Percentiles rank a stretch among this genome's conserved stretches.
These are phyloP conservation scores for Saprolegnia parasitica DNA, from an alignment of 352 stramenopile species.

Conservation along the genomic window DNA sequence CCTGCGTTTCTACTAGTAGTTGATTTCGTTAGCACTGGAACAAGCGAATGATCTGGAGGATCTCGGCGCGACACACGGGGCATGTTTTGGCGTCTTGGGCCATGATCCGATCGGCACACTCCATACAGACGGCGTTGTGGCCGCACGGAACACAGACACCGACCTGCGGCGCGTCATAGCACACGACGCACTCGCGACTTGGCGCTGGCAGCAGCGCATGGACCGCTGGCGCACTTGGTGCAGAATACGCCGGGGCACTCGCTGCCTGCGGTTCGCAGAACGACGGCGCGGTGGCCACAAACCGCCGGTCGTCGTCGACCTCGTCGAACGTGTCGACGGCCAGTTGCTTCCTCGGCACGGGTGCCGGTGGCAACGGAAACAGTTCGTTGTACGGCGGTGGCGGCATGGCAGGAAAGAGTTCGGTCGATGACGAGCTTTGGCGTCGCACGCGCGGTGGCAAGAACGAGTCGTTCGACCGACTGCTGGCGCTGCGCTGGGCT, in stretches of 20 bases:
- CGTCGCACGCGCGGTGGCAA: background rate
- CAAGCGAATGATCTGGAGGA: slow-evolving; percentile 73
- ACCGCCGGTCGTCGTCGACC: background rate
- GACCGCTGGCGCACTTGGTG: background rate
- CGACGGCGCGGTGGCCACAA: background rate
- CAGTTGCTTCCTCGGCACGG: background rate
- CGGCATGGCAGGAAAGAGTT: background rate
- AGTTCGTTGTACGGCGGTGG: slow-evolving; percentile 19
- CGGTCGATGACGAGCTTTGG: background rate
- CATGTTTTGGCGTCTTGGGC: slow-evolving; percentile 50
- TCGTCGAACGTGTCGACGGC: slow-evolving; percentile 2
- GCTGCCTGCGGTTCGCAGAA: slow-evolving; percentile 10
- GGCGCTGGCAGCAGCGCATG: background rate
- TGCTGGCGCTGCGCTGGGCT: background rate
- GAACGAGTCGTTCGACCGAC: background rate
- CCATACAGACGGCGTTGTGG: slow-evolving; percentile 84
- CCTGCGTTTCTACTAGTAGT: no score
- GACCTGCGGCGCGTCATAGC: slow-evolving; percentile 69
- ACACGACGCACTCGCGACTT: slow-evolving; percentile 67
- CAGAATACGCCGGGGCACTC: background rate
- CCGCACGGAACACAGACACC: slow-evolving; percentile 79
- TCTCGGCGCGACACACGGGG: slow-evolving; percentile 64
- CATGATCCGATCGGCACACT: slow-evolving; percentile 64
- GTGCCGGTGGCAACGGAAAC: background rate
- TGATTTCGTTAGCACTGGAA: slow-evolving; percentile 48